phyloP scores from a whole-genome alignment of 2,329 filamentous ascomycete genomes.

The Drechmeria coniospora region DNA sequence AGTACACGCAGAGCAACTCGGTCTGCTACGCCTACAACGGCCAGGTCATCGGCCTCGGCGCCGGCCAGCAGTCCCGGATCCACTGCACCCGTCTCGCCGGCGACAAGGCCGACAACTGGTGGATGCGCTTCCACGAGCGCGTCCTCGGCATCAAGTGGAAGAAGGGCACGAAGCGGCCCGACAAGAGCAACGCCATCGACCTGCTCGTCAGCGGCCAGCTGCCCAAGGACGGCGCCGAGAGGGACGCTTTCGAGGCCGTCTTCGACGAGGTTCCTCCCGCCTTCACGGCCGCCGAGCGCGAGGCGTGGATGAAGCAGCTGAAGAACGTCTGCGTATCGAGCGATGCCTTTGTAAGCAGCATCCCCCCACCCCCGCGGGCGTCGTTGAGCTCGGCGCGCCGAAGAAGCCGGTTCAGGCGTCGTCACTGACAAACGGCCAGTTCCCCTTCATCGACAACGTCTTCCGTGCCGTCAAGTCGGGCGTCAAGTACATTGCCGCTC shows the following conservation, averaged over 20 bases:
- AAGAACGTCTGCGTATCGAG: constrained; percentile 73
- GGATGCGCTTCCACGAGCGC: constrained; percentile 92
- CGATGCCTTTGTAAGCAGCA: constrained; percentile 72
- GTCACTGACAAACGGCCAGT: constrained; percentile 34
- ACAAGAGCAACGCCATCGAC: constrained; percentile 98
- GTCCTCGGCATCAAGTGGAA: constrained; percentile 88
- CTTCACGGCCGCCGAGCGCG: constrained; percentile 73
- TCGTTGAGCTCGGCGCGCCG: not conserved
- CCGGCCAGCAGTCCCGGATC: constrained; percentile 93
- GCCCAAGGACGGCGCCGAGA: constrained; percentile 69
- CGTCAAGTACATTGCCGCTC: constrained; percentile 90
- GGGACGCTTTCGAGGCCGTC: constrained; percentile 69
- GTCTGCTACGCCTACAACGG: constrained; percentile 94
- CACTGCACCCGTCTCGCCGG: constrained; percentile 96
- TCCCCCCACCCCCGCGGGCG: not conserved
- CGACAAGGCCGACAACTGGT: constrained; percentile 99
- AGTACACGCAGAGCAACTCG: constrained; percentile 98
- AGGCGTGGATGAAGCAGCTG: constrained; percentile 73
- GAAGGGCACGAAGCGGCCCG: constrained; percentile 87
- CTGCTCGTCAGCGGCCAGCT: constrained; percentile 83
- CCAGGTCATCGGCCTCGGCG: constrained; percentile 85
- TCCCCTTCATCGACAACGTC: constrained; percentile 97
- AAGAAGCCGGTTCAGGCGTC: too few species aligned
- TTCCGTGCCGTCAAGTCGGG: constrained; percentile 81
- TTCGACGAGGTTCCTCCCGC: constrained; percentile 78